A percentile compares a stretch with the other conserved stretches of the same genome.
phyloP scores from a whole-genome alignment of 31 red algal genomes.

The Endocladia muricata region DNA sequence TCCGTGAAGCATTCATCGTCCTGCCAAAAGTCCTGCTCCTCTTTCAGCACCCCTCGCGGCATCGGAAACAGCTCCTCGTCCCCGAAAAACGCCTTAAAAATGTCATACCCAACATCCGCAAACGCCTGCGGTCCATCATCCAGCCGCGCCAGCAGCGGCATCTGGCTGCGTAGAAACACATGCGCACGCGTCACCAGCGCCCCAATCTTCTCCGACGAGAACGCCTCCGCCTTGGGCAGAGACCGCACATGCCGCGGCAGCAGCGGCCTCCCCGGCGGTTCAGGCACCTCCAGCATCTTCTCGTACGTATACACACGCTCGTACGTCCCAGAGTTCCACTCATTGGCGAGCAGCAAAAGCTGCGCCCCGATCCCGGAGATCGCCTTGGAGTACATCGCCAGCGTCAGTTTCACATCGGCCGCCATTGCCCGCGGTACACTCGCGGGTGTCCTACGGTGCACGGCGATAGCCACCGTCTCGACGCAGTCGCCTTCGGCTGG shows the following conservation, averaged over 20 bases:
- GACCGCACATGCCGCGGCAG: conserved; percentile 46
- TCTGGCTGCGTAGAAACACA: conserved; percentile 47
- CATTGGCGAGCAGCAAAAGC: conserved; percentile 42
- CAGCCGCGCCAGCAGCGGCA: conserved; percentile 47
- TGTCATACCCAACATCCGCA: conserved; percentile 50
- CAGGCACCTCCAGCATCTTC: conserved; percentile 1
- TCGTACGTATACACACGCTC: conserved; percentile 31
- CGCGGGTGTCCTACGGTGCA: not conserved
- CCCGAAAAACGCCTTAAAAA: conserved; percentile 54
- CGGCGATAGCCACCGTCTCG: no score
- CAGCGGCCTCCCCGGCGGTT: not conserved
- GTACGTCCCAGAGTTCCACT: conserved; percentile 39
- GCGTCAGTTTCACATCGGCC: conserved; percentile 33
- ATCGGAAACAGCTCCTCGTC: conserved; percentile 46
- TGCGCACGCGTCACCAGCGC: conserved; percentile 27
- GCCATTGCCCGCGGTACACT: conserved; percentile 13
- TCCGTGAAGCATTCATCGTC: conserved; percentile 34
- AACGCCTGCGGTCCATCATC: conserved; percentile 22
- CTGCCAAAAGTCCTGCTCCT: conserved; percentile 25
- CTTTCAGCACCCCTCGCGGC: conserved; percentile 27
- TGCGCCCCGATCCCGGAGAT: conserved; percentile 32
- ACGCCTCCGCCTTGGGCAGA: conserved; percentile 46
- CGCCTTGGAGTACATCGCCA: conserved; percentile 48
- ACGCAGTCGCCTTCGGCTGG: no score
- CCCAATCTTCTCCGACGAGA: conserved; percentile 42